Evolutionary conservation across 345 rosid genomes (phyloP).

Genomic region (Sonneratia alba): DNA sequence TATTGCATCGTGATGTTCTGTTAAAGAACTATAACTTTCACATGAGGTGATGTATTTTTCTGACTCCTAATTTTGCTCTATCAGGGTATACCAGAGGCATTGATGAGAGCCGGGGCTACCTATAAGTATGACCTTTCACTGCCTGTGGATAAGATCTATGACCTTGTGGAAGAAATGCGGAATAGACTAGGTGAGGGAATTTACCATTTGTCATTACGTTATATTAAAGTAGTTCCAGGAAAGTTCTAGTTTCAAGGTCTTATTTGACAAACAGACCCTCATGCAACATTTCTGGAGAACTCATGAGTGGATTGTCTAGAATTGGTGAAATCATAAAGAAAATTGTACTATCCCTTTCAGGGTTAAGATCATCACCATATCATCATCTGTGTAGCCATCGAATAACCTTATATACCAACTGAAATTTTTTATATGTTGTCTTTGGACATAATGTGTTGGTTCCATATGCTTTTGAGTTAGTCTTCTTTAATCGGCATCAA

Average conservation of each 20-base stretch:
- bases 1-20: neutral
- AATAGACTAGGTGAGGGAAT: conserved; percentile 50
- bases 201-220: neutral
- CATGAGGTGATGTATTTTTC: neutral
- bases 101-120: conserved; percentile 72
- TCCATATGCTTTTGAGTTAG: too few species aligned
- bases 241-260: neutral
- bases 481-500: too few species aligned
- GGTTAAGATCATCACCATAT: neutral
- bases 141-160: conserved; percentile 76
- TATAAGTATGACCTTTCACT: conserved; percentile 90
- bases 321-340: neutral
- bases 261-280: neutral
- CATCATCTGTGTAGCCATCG: neutral
- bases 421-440: neutral
- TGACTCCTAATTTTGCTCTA: neutral
- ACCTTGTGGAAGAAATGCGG: conserved; percentile 76
- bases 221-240: neutral
- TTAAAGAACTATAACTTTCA: neutral
- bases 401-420: neutral
- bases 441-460: too few species aligned
- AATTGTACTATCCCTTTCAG: neutral
- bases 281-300: neutral
- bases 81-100: conserved; percentile 85
- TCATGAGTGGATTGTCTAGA: neutral